These are phyloP conservation scores for Chenopodium album DNA, from an alignment of 148 eudicot species.

Conservation along the genomic window DNA sequence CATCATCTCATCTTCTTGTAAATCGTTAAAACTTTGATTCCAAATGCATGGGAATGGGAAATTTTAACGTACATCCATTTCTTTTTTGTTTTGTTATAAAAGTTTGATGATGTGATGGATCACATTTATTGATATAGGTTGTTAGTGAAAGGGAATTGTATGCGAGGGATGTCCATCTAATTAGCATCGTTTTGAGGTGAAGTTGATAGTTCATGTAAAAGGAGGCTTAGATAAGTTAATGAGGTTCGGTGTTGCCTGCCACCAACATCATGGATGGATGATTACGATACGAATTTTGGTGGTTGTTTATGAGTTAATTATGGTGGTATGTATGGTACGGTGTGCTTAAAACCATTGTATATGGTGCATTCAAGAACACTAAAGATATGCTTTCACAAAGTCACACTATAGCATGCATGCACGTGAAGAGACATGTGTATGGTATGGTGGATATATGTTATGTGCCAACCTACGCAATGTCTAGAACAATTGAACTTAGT, in stretches of 20 bases:
- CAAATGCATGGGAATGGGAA: constrained; percentile 6
- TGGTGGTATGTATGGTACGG: neutral
- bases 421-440: too few relatives aligned
- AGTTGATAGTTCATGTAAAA: neutral
- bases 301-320: neutral
- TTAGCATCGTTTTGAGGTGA: neutral
- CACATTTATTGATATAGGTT: neutral
- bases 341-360: neutral
- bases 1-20: constrained; percentile 20
- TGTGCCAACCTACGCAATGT: too few relatives aligned
- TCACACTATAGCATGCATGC: too few relatives aligned
- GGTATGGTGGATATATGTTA: too few relatives aligned
- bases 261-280: neutral
- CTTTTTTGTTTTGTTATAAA: neutral
- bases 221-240: neutral
- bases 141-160: neutral
- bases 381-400: too few relatives aligned
- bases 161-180: neutral
- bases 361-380: too few relatives aligned
- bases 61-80: neutral
- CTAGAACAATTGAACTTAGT: too few relatives aligned
- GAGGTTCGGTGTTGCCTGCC: neutral
- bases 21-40: constrained; percentile 10
- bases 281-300: neutral
- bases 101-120: neutral